These are phyloP conservation scores for Platanus orientalis DNA, from an alignment of 164 flowering plant species.

Conservation along the genomic window DNA sequence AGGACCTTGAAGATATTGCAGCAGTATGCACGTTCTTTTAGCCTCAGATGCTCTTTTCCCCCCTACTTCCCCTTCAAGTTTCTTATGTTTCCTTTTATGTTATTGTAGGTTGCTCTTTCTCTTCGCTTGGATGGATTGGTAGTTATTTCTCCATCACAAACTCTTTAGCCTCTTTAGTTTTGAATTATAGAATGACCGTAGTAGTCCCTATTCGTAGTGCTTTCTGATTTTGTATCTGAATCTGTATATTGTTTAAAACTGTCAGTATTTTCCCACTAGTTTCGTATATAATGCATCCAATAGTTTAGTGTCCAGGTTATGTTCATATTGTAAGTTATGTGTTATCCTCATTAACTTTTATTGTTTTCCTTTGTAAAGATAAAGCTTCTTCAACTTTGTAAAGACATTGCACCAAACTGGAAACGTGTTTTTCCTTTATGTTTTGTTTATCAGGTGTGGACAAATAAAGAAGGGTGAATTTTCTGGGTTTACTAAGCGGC, in stretches of 20 bases:
- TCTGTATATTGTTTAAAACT: neutral
- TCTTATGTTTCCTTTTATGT: constrained; percentile 16
- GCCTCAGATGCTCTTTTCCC: neutral
- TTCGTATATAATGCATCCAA: neutral
- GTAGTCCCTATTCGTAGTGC: neutral
- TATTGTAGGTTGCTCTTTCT: constrained; percentile 83
- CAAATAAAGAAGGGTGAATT: too few relatives aligned
- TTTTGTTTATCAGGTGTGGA: too few relatives aligned
- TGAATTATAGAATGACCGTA: neutral
- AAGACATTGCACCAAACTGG: too few relatives aligned
- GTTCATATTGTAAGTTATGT: neutral
- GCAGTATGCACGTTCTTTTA: constrained; percentile 45
- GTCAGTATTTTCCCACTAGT: too few relatives aligned
- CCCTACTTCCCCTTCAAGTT: neutral
- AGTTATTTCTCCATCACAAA: constrained; percentile 13
- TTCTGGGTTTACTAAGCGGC: too few relatives aligned
- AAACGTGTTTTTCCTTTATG: too few relatives aligned
- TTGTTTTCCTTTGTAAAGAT: too few relatives aligned
- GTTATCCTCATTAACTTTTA: too few relatives aligned
- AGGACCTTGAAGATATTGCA: constrained; percentile 98
- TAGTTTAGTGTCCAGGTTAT: neutral
- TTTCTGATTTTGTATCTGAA: neutral
- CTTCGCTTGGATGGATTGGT: constrained; percentile 97
- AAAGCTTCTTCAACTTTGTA: too few relatives aligned
- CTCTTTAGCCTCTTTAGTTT: neutral